A percentile compares a stretch with the other conserved stretches of the same genome.
phyloP scores from a whole-genome alignment of 2,329 filamentous ascomycete genomes.

The Geosmithia flava region DNA sequence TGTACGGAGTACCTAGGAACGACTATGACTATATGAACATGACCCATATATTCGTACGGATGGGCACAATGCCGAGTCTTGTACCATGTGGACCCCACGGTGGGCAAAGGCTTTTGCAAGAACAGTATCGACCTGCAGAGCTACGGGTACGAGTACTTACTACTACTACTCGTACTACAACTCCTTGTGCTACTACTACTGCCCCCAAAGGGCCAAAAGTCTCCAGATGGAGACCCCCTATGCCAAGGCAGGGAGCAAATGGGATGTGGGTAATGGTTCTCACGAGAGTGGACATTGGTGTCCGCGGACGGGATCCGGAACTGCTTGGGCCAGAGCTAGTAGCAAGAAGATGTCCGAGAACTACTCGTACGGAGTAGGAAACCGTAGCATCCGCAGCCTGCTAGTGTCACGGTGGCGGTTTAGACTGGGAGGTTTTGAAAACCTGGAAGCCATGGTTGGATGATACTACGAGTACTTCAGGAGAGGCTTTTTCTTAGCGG shows the following conservation, averaged over 20 bases:
- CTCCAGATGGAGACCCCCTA: not conserved
- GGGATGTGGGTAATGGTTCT: not conserved
- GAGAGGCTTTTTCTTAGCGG: no score
- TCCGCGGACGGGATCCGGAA: not conserved
- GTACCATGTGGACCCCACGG: not conserved
- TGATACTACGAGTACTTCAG: no score
- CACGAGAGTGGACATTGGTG: not conserved
- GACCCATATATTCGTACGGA: not conserved
- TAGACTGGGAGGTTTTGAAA: no score
- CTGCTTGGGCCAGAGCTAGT: not conserved
- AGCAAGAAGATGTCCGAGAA: no score
- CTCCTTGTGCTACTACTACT: no score
- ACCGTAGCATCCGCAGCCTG: no score
- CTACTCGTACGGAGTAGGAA: not conserved
- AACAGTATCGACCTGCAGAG: not conserved
- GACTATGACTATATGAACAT: not conserved
- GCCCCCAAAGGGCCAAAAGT: no score
- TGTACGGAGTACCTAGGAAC: no score
- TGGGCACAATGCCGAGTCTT: not conserved
- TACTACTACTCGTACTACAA: no score
- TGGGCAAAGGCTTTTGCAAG: not conserved
- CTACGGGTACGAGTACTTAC: no score
- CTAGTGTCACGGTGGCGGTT: no score
- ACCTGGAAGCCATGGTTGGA: no score
- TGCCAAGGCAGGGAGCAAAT: not conserved